phyloP scores from a whole-genome alignment of 1,284 basidiomycete species.

The Sporisorium exsertum region DNA sequence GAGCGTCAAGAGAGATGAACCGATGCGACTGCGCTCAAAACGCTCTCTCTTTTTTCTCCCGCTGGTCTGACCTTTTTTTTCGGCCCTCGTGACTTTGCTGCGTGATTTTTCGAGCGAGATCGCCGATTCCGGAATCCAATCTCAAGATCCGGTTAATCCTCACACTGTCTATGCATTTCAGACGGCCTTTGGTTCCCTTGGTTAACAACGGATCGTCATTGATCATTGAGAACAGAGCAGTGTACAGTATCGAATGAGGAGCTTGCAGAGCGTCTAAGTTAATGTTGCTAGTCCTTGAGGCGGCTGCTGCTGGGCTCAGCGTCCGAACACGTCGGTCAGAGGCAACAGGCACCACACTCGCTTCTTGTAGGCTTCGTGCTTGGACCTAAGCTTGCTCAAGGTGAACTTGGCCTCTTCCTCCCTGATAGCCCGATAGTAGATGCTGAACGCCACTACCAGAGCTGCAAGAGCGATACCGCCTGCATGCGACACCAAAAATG shows the following conservation, averaged over 20 bases:
- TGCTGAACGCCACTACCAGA: slow-evolving; percentile 26
- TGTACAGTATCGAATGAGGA: not conserved
- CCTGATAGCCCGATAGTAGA: slow-evolving; percentile 38
- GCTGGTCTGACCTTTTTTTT: not conserved
- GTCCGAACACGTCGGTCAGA: slow-evolving; percentile 25
- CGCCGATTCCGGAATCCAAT: slow-evolving; percentile 11
- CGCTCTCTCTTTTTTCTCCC: not conserved
- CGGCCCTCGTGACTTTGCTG: slow-evolving; percentile 26
- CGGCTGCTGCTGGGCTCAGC: slow-evolving; percentile 4
- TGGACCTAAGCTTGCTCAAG: slow-evolving; percentile 35
- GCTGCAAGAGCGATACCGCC: slow-evolving; percentile 30
- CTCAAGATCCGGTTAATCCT: not conserved
- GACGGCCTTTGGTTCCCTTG: no score
- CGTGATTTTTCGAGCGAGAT: not conserved
- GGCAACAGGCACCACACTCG: slow-evolving; percentile 43
- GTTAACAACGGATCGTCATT: not conserved
- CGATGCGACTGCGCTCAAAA: not conserved
- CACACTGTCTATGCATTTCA: no score
- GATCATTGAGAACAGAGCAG: not conserved
- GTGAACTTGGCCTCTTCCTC: slow-evolving; percentile 51
- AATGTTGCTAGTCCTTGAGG: not conserved
- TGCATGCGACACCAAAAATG: slow-evolving; percentile 34
- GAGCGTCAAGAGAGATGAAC: slow-evolving; percentile 6
- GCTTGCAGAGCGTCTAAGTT: not conserved
- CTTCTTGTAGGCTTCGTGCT: slow-evolving; percentile 43